A percentile compares a stretch with the other conserved stretches of the same genome.
Evolutionary conservation across 2,329 filamentous ascomycete genomes (phyloP).

Genomic region (Elsinoe necatrix): DNA sequence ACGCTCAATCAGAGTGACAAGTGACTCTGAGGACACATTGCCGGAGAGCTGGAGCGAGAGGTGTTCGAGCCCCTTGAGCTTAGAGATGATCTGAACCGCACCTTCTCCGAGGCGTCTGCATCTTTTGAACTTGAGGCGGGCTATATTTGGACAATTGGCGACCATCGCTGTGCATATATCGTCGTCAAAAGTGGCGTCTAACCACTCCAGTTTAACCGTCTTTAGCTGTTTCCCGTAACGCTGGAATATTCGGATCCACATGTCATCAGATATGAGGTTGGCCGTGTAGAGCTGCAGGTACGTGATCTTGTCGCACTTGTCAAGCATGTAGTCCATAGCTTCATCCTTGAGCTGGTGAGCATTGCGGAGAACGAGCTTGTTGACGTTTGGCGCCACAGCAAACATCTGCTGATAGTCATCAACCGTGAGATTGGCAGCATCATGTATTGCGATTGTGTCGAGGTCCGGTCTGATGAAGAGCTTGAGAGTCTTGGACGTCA

Average conservation of each 20-base stretch:
- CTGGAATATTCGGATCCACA: conserved; percentile 63
- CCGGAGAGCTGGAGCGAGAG: conserved; percentile 62
- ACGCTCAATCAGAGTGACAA: conserved; percentile 52
- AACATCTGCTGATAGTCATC: conserved; percentile 78
- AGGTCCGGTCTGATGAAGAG: conserved; percentile 46
- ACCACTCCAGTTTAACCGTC: conserved; percentile 69
- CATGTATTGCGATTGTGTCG: conserved; percentile 50
- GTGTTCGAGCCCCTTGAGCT: conserved; percentile 58
- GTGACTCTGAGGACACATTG: conserved; percentile 47
- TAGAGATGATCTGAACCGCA: conserved; percentile 57
- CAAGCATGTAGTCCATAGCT: conserved; percentile 71
- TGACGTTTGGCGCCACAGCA: conserved; percentile 60
- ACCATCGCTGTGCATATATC: conserved; percentile 56
- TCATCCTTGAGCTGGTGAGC: conserved; percentile 87
- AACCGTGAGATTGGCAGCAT: conserved; percentile 54
- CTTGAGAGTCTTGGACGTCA: conserved; percentile 44
- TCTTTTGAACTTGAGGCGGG: conserved; percentile 69
- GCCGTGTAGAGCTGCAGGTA: conserved; percentile 72
- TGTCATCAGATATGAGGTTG: conserved; percentile 69
- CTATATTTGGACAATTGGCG: conserved; percentile 57
- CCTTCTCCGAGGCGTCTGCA: conserved; percentile 64
- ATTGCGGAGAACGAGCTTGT: conserved; percentile 66
- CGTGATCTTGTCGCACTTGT: conserved; percentile 60
- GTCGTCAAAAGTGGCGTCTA: conserved; percentile 74
- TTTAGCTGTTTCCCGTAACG: conserved; percentile 58